Conservation (phyloP, 1,284 basidiomycete genomes). For the Cutaneotrichosporon mucoides region DNA sequence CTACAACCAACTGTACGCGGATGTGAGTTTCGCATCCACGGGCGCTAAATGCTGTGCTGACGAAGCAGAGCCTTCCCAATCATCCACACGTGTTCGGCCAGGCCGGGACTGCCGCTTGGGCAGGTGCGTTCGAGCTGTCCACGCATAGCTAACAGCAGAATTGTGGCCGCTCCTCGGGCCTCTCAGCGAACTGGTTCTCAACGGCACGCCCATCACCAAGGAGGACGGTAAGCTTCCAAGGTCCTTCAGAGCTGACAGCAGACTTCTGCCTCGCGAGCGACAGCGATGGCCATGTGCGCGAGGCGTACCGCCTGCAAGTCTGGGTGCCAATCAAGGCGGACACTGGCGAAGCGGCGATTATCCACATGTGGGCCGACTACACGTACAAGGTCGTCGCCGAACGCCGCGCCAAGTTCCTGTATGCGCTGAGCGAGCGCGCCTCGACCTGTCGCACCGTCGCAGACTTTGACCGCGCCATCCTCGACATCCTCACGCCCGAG, state of each 20-base stretch:
- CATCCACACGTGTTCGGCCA: constrained; percentile 44
- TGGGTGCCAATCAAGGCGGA: constrained; percentile 41
- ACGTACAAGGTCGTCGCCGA: constrained; percentile 33
- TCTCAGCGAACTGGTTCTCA: constrained; percentile 36
- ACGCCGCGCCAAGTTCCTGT: constrained; percentile 27
- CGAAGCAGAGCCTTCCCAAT: constrained; percentile 14
- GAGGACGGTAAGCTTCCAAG: constrained; percentile 36
- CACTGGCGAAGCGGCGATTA: constrained; percentile 39
- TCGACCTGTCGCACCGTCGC: constrained; percentile 33
- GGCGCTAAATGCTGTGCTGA: constrained; percentile 28
- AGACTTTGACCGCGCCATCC: constrained; percentile 38
- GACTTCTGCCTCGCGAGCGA: constrained; percentile 27
- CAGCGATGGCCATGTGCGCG: constrained; percentile 9
- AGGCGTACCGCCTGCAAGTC: constrained; percentile 36
- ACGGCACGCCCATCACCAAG: constrained; percentile 38
- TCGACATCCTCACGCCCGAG: constrained; percentile 22
- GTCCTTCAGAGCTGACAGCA: constrained; percentile 1
- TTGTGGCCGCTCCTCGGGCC: constrained; percentile 42
- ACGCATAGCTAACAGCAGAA: constrained; percentile 16
- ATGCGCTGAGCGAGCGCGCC: constrained; percentile 43
- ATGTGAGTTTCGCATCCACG: constrained; percentile 29
- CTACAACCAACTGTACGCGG: constrained; percentile 44
- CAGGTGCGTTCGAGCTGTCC: constrained; percentile 23
- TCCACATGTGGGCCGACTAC: constrained; percentile 35
- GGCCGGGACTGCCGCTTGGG: constrained; percentile 38